Evolutionary conservation across 1,284 basidiomycete genomes (phyloP).

Genomic region (Cerioporus squamosus): DNA sequence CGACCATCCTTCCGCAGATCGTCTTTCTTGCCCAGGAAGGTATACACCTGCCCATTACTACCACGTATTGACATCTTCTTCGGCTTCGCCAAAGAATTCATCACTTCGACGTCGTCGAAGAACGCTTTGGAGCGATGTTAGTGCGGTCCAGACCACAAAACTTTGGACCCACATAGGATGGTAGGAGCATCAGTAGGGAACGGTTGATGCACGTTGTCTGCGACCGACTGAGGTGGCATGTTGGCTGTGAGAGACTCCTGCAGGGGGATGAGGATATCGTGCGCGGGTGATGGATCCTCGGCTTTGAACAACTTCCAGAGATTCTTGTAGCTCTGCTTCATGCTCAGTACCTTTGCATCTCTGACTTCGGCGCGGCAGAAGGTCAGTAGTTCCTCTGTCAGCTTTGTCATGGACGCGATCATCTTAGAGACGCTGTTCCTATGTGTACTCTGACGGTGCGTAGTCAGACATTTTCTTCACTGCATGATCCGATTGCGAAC

Average conservation of each 20-base stretch:
- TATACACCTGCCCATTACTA: constrained; percentile 84
- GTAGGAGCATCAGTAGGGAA: constrained; percentile 83
- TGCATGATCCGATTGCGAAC: constrained; percentile 46
- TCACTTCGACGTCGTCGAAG: constrained; percentile 85
- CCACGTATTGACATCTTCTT: constrained; percentile 90
- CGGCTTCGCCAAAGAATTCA: constrained; percentile 92
- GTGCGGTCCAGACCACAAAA: neutral
- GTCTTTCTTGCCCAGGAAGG: constrained; percentile 97
- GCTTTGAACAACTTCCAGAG: constrained; percentile 54
- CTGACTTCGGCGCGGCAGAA: constrained; percentile 66
- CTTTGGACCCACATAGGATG: constrained; percentile 63
- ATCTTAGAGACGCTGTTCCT: constrained; percentile 52
- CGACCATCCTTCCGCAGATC: constrained; percentile 97
- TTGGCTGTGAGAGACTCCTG: constrained; percentile 94
- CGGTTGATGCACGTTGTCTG: constrained; percentile 74
- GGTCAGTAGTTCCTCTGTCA: constrained; percentile 72
- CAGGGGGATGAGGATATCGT: constrained; percentile 81
- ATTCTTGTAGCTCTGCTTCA: constrained; percentile 68
- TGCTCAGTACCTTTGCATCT: constrained; percentile 54
- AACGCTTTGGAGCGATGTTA: constrained; percentile 54
- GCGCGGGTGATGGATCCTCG: constrained; percentile 47
- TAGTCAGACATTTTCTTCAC: neutral
- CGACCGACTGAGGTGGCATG: constrained; percentile 76
- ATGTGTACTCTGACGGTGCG: constrained; percentile 34
- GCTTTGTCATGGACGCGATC: constrained; percentile 56